Conservation (phyloP, 2,329 filamentous ascomycete species). For the Ascochyta lentis region DNA sequence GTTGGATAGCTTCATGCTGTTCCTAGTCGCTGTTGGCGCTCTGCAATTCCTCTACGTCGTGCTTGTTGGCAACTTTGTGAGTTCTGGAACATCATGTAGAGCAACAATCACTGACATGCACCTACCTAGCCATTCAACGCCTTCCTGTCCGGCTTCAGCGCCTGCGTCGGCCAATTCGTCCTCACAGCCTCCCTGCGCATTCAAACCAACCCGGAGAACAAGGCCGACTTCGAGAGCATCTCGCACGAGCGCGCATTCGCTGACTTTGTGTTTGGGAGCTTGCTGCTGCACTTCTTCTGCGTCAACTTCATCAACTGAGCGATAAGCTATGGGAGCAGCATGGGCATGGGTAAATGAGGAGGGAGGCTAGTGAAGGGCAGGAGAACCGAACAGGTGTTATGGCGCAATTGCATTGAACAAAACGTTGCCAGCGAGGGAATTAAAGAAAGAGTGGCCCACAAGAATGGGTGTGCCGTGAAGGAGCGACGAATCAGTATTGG, state of each 20-base stretch:
- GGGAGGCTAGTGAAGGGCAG: neutral
- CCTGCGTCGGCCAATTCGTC: slow-evolving; percentile 96
- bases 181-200: slow-evolving; percentile 89
- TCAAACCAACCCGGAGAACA: slow-evolving; percentile 86
- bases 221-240: slow-evolving; percentile 75
- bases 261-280: slow-evolving; percentile 91
- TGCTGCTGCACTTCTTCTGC: slow-evolving; percentile 98
- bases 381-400: slow-evolving; percentile 2
- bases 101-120: slow-evolving; percentile 7
- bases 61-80: slow-evolving; percentile 90
- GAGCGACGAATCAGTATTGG: neutral
- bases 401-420: slow-evolving; percentile 12
- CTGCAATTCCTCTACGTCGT: slow-evolving; percentile 95
- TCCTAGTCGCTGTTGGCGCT: slow-evolving; percentile 83
- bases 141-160: slow-evolving; percentile 92
- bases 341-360: neutral
- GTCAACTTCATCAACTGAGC: slow-evolving; percentile 98
- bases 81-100: slow-evolving; percentile 47
- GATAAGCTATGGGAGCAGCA: neutral
- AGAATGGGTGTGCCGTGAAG: no score
- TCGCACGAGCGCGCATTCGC: slow-evolving; percentile 92
- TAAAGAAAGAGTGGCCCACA: neutral
- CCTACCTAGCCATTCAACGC: slow-evolving; percentile 92
- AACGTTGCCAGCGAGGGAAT: neutral
- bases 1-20: slow-evolving; percentile 88